A percentile compares a stretch with the other conserved stretches of the same genome.
Conservation (phyloP, 108 stramenopile genomes). For the Fragilaria crotonensis region DNA sequence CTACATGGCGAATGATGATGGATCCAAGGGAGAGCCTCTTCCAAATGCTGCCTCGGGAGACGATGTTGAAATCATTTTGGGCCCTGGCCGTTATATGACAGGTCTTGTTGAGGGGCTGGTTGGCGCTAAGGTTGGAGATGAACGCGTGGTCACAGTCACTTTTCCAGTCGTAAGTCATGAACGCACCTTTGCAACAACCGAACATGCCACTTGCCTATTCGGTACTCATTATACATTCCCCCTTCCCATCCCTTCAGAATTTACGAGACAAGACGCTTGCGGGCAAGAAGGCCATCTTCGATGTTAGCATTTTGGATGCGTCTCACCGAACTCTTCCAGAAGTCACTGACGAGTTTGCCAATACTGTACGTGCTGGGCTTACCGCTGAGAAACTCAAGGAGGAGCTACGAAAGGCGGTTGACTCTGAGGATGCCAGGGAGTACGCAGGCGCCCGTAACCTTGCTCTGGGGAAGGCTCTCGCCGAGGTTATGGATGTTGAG, state of each 20-base stretch:
- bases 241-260: too few species aligned
- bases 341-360: constrained; percentile 85
- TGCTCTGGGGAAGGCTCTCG: constrained; percentile 72
- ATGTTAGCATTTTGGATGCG: constrained; percentile 73
- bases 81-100: constrained; percentile 80
- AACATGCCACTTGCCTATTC: too few species aligned
- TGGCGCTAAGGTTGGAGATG: constrained; percentile 76
- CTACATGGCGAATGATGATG: constrained; percentile 59
- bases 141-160: constrained; percentile 46
- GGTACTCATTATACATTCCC: too few species aligned
- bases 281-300: constrained; percentile 88
- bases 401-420: constrained; percentile 87
- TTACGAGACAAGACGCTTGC: constrained; percentile 78
- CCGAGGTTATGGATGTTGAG: constrained; percentile 62
- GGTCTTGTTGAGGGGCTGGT: constrained; percentile 80
- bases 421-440: constrained; percentile 80
- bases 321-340: constrained; percentile 76
- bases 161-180: constrained; percentile 79
- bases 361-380: constrained; percentile 71
- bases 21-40: constrained; percentile 71
- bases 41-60: constrained; percentile 84
- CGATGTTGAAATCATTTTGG: constrained; percentile 74
- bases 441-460: constrained; percentile 69
- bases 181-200: too few species aligned
- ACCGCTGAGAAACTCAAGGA: constrained; percentile 61